Percentiles rank a stretch among this genome's conserved stretches.
These are phyloP conservation scores for Colletotrichum sp. DNA, from an alignment of 2,329 filamentous ascomycete genomes.

Conservation along the genomic window DNA sequence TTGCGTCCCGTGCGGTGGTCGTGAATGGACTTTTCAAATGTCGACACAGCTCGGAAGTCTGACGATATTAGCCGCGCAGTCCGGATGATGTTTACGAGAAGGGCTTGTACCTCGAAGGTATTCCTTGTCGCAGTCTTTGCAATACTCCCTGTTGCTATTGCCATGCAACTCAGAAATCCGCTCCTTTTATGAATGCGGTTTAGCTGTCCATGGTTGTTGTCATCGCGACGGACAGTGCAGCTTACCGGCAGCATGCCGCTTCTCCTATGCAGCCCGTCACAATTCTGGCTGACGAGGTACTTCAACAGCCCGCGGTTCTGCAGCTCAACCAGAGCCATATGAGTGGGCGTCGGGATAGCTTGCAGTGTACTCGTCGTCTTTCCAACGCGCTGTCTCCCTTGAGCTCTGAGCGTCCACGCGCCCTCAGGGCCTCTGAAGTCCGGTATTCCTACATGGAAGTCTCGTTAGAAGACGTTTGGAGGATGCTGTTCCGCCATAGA, in stretches of 20 bases:
- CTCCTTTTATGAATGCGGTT: too few relatives aligned
- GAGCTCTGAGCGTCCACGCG: conserved; percentile 48
- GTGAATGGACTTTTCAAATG: conserved; percentile 43
- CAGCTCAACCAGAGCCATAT: conserved; percentile 52
- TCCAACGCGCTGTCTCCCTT: conserved; percentile 37
- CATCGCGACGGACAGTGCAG: too few relatives aligned
- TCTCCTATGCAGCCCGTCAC: conserved; percentile 48
- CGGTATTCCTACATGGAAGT: conserved; percentile 39
- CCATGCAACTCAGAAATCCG: conserved; percentile 52
- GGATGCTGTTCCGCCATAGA: not conserved
- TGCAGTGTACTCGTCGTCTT: conserved; percentile 42
- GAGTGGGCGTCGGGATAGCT: conserved; percentile 47
- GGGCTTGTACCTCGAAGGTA: conserved; percentile 43
- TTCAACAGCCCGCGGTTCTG: conserved; percentile 45
- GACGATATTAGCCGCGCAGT: too few relatives aligned
- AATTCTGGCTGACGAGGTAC: conserved; percentile 50
- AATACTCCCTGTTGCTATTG: conserved; percentile 51
- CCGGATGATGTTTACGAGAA: too few relatives aligned
- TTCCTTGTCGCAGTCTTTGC: conserved; percentile 48
- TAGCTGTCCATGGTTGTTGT: too few relatives aligned
- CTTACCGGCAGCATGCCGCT: conserved; percentile 51
- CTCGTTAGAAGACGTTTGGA: not conserved
- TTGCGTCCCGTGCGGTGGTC: conserved; percentile 53
- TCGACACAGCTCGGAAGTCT: conserved; percentile 50
- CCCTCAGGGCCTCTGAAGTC: conserved; percentile 54